A percentile compares a stretch with the other conserved stretches of the same genome.
Conservation (phyloP, 2,329 filamentous ascomycete genomes). For the Sclerotinia subarctica region DNA sequence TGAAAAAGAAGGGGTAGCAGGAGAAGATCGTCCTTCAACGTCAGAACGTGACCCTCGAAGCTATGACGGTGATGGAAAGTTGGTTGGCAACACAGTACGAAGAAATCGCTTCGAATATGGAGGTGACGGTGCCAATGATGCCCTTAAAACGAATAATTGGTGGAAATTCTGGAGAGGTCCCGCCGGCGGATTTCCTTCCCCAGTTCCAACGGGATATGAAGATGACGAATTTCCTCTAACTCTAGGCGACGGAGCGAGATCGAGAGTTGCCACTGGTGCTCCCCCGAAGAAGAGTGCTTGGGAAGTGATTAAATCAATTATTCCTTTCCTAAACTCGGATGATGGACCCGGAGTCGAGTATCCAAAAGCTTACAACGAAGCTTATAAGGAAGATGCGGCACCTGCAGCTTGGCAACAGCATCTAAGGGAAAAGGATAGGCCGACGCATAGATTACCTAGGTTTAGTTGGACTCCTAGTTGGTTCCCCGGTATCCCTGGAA, state of each 20-base stretch:
- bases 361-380: constrained; percentile 58
- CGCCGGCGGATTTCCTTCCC: constrained; percentile 57
- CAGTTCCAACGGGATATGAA: constrained; percentile 56
- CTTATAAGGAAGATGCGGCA: constrained; percentile 59
- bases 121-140: constrained; percentile 27
- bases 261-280: constrained; percentile 9
- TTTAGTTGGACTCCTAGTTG: constrained; percentile 57
- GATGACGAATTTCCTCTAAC: constrained; percentile 43
- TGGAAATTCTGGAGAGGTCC: constrained; percentile 66
- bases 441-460: constrained; percentile 73
- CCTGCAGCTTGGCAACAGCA: constrained; percentile 79
- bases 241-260: constrained; percentile 33
- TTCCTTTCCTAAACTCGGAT: constrained; percentile 46
- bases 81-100: constrained; percentile 33
- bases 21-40: constrained; percentile 19
- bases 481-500: constrained; percentile 73
- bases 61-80: constrained; percentile 7
- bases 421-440: constrained; percentile 75
- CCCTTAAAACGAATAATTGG: constrained; percentile 41
- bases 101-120: constrained; percentile 25
- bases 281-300: constrained; percentile 49
- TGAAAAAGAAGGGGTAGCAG: constrained; percentile 17
- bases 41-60: constrained; percentile 4
- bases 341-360: constrained; percentile 47
- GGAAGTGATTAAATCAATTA: constrained; percentile 47